Percentiles rank a stretch among this genome's conserved stretches.
Evolutionary conservation across 2,329 filamentous ascomycete species (phyloP).

Genomic region (Colletotrichum incanum): DNA sequence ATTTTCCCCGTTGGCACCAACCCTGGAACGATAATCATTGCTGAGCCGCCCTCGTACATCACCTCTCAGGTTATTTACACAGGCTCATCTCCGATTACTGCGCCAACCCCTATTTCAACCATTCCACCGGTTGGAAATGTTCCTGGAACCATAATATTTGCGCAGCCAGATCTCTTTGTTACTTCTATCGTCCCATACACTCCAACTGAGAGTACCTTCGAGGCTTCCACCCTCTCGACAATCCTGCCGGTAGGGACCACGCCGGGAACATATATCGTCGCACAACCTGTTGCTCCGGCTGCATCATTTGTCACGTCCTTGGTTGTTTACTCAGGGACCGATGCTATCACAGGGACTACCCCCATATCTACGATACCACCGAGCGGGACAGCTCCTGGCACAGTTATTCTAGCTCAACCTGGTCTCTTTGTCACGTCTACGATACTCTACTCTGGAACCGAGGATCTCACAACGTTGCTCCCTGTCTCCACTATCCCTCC

Average conservation of each 20-base stretch:
- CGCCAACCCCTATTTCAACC: constrained; percentile 25
- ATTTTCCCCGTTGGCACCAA: constrained; percentile 15
- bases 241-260: constrained; percentile 9
- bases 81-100: neutral
- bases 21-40: constrained; percentile 34
- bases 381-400: constrained; percentile 24
- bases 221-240: constrained; percentile 11
- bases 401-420: constrained; percentile 23
- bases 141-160: constrained; percentile 28
- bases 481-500: constrained; percentile 15
- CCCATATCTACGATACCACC: constrained; percentile 25
- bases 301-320: neutral
- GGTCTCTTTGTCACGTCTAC: constrained; percentile 11
- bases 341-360: neutral
- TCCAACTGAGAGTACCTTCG: constrained; percentile 14
- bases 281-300: neutral
- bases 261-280: constrained; percentile 33
- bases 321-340: constrained; percentile 11
- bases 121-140: constrained; percentile 20
- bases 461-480: neutral
- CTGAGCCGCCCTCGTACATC: constrained; percentile 22
- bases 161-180: constrained; percentile 6
- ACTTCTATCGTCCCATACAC: constrained; percentile 6
- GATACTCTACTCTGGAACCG: constrained; percentile 6
- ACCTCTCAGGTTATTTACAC: constrained; percentile 27